phyloP scores from a whole-genome alignment of 148 eudicot genomes.

The Linanthus parryae region DNA sequence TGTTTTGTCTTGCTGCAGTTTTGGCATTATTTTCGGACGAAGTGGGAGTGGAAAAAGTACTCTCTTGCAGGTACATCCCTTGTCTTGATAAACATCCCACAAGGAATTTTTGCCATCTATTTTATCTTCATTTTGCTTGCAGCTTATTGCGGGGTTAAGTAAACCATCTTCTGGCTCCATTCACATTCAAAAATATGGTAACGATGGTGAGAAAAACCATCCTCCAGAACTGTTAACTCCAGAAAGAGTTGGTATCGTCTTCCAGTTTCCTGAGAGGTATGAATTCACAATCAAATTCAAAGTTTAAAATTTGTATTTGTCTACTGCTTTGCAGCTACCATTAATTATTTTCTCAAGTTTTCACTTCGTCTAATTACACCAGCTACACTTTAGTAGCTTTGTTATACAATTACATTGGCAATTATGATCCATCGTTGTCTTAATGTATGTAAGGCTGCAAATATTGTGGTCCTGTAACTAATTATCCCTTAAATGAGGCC shows the following conservation, averaged over 20 bases:
- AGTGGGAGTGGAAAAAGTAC: conserved; percentile 99
- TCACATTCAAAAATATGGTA: conserved; percentile 52
- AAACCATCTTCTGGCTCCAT: conserved; percentile 94
- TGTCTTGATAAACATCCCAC: no score
- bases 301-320: background rate
- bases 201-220: conserved; percentile 51
- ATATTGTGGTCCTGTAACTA: no score
- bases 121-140: conserved; percentile 22
- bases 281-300: conserved; percentile 1
- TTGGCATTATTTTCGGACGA: conserved; percentile 91
- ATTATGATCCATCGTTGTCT: no score
- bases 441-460: no score
- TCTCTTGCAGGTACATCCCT: conserved; percentile 76
- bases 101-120: no score
- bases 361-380: background rate
- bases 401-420: no score
- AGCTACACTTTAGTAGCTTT: background rate
- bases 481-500: no score
- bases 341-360: no score
- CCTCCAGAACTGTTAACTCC: conserved; percentile 48
- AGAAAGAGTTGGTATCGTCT: conserved; percentile 83
- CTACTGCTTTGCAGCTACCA: background rate
- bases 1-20: conserved; percentile 38
- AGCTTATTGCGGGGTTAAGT: conserved; percentile 93
- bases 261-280: conserved; percentile 98